phyloP scores from a whole-genome alignment of 1,284 basidiomycete genomes.

The Apiotrichum veenhuisii region DNA sequence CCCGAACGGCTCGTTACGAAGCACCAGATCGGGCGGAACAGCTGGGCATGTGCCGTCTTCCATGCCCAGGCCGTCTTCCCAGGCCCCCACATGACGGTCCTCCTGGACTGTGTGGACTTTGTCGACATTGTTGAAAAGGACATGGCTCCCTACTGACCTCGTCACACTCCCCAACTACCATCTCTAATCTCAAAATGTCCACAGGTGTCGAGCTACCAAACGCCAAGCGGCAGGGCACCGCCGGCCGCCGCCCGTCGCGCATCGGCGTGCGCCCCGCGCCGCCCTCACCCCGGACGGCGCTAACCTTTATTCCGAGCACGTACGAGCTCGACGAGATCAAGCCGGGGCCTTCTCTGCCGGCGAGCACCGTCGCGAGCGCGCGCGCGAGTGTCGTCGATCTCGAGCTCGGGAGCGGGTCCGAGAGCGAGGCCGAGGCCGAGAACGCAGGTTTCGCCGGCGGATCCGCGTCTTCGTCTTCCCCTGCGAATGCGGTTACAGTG shows the following conservation, averaged over 20 bases:
- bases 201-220: not conserved
- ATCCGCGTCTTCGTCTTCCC: too few relatives aligned
- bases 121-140: too few relatives aligned
- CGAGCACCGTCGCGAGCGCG: not conserved
- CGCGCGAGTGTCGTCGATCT: slow-evolving; percentile 2
- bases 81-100: too few relatives aligned
- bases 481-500: too few relatives aligned
- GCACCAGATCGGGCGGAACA: too few relatives aligned
- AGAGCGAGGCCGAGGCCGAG: not conserved
- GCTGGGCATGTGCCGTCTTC: too few relatives aligned
- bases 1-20: too few relatives aligned
- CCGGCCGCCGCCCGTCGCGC: not conserved
- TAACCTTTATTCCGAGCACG: not conserved
- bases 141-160: too few relatives aligned
- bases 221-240: not conserved
- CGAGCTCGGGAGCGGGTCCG: not conserved
- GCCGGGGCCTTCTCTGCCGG: not conserved
- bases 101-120: too few relatives aligned
- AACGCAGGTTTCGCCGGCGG: too few relatives aligned
- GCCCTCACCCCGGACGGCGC: not conserved
- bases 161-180: too few relatives aligned
- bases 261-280: not conserved
- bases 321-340: not conserved
- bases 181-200: not conserved
- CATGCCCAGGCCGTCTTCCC: too few relatives aligned